A percentile compares a stretch with the other conserved stretches of the same genome.
Conservation (phyloP, 169 alveolate genomes). For the Eimeria necatrix region DNA sequence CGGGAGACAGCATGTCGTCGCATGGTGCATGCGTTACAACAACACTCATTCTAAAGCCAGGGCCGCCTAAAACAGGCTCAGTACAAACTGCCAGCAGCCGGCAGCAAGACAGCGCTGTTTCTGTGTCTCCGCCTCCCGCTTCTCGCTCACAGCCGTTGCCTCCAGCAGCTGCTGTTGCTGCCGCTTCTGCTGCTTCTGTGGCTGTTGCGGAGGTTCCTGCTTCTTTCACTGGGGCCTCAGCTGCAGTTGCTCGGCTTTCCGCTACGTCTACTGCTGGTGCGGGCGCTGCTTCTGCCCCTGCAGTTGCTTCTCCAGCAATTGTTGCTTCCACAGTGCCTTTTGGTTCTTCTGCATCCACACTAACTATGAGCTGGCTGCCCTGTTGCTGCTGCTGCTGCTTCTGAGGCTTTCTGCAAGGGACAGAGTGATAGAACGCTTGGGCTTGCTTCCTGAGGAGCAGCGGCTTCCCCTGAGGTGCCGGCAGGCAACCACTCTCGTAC, state of each 20-base stretch:
- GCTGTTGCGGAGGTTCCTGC: background rate
- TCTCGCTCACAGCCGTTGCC: too few species aligned
- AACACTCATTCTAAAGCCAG: constrained; percentile 59
- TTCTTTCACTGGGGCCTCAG: background rate
- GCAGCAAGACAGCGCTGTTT: constrained; percentile 20
- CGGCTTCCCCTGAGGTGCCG: constrained; percentile 28
- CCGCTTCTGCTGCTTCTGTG: background rate
- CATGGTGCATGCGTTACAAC: constrained; percentile 27
- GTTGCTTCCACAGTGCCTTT: background rate
- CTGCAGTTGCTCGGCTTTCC: background rate
- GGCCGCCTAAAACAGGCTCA: constrained; percentile 50
- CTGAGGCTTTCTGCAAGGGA: background rate
- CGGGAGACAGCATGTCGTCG: background rate
- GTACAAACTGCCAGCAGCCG: constrained; percentile 60
- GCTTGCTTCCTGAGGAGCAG: constrained; percentile 32
- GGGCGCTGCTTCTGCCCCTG: background rate
- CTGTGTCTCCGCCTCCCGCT: background rate
- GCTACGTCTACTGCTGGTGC: background rate
- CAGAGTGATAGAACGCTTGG: background rate
- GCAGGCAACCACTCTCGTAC: constrained; percentile 5
- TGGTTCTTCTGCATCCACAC: background rate
- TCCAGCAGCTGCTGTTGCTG: constrained; percentile 18
- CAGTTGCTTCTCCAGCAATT: background rate
- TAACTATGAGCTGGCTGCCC: background rate
- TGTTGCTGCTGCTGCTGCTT: constrained; percentile 18